Evolutionary conservation across 768 basidiomycete genomes (phyloP), one percentile per base, ranked within the genome.

Genomic region (Termitomyces titanicus): DNA sequence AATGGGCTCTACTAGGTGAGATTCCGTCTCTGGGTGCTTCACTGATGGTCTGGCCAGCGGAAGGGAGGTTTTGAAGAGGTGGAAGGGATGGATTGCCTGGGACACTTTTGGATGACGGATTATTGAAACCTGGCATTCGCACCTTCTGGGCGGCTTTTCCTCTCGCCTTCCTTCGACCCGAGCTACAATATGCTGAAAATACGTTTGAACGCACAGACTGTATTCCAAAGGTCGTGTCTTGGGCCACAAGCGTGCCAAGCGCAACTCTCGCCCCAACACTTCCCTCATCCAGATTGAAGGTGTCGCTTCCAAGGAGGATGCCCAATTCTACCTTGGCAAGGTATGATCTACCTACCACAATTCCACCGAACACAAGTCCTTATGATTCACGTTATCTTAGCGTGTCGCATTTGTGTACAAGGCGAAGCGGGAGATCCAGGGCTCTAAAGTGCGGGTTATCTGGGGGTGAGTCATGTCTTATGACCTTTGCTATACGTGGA

Each of bases 311-410:
- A 92, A 94, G 76, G 85, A 96, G 78, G 94, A 96, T 69, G 92
- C 95, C 38, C 88, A 93, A 71, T 96, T 94, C 76, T 99, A 99
- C 83, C 85, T 98, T 60, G 97, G 97, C 70, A 99, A 99, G 89
- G 94, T 97, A 64, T 65, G 83, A 67, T 15, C 24, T 24, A 24
- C n/a, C 24, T 27, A 24, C 37, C 1, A 4, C 6, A 17, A 1
- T 20, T 42, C 44, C n/a, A 35, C n/a, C 17, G 12, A 24, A 12
- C 22, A 31, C 46, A 12, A 6, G 20, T 46, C 20, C 47, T 56
- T 3, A 47, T 18, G 31, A 44, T 43, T 24, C 12, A 5, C 3
- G 20, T n/a, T 0, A 24, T 38, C 39, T 22, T 64, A 97, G 94
- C 91, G 96, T 65, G 83, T 99, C 60, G 97, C 97, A 57, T 99